Conservation (phyloP, 306 rosid species). For the Astragalus membranaceus region DNA sequence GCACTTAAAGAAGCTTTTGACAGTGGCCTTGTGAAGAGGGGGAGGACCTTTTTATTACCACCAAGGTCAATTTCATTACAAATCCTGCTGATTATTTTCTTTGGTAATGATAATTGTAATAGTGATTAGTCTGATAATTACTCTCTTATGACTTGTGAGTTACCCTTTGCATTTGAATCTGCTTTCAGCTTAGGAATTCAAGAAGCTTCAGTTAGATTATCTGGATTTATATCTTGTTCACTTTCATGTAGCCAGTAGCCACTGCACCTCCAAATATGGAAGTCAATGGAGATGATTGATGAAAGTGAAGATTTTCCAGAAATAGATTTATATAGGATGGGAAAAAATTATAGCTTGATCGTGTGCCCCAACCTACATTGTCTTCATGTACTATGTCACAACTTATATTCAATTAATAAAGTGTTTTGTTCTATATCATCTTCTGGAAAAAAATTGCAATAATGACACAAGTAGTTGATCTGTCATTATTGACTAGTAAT, state of each 20-base stretch:
- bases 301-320: too few species aligned
- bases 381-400: too few species aligned
- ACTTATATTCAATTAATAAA: too few species aligned
- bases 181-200: conserved; percentile 90
- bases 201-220: conserved; percentile 73
- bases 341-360: too few species aligned
- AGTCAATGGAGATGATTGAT: too few species aligned
- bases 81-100: not conserved
- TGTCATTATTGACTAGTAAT: too few species aligned
- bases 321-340: too few species aligned
- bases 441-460: too few species aligned
- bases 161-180: conserved; percentile 7
- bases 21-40: conserved; percentile 73
- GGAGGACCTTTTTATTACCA: conserved; percentile 80
- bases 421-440: too few species aligned
- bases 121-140: not conserved
- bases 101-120: not conserved
- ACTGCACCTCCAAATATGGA: too few species aligned
- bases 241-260: conserved; percentile 42
- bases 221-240: conserved; percentile 84
- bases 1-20: conserved; percentile 68
- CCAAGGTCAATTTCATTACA: conserved; percentile 42
- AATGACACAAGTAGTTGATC: too few species aligned
- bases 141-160: not conserved
- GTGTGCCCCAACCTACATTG: too few species aligned